Percentiles rank a stretch among this genome's conserved stretches.
Evolutionary conservation across 176 grass and related monocot species (phyloP).

Genomic region (Eleusine indica): DNA sequence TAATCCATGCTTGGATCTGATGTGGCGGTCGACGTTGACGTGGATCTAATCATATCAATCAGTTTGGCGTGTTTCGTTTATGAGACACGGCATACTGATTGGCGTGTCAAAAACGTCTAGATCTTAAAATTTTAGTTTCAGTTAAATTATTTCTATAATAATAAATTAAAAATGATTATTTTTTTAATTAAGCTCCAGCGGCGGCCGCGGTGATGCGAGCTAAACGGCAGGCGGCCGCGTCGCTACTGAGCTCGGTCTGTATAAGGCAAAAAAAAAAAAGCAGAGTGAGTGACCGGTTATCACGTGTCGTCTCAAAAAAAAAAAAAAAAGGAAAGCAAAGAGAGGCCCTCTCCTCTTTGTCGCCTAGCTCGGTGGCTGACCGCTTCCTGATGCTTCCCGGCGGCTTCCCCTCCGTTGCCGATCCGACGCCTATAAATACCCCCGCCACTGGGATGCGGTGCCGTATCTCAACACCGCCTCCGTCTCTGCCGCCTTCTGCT

Average conservation of each 20-base stretch:
- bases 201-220: too few species aligned
- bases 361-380: background rate
- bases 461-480: background rate
- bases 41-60: too few species aligned
- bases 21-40: too few species aligned
- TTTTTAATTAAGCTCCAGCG: too few species aligned
- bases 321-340: background rate
- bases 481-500: background rate
- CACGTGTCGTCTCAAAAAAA: background rate
- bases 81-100: too few species aligned
- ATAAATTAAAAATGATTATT: too few species aligned
- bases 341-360: background rate
- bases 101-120: too few species aligned
- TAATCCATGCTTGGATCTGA: too few species aligned
- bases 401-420: background rate
- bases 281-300: background rate
- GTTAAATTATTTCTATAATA: too few species aligned
- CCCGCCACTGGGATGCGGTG: background rate
- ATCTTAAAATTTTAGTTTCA: too few species aligned
- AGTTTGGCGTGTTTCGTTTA: too few species aligned
- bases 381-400: background rate
- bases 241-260: background rate
- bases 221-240: too few species aligned
- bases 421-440: constrained; percentile 28
- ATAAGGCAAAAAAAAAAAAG: background rate